Base-by-base conservation (phyloP, 495 filamentous ascomycete species). In the Aspergillus cavernicola region DNA sequence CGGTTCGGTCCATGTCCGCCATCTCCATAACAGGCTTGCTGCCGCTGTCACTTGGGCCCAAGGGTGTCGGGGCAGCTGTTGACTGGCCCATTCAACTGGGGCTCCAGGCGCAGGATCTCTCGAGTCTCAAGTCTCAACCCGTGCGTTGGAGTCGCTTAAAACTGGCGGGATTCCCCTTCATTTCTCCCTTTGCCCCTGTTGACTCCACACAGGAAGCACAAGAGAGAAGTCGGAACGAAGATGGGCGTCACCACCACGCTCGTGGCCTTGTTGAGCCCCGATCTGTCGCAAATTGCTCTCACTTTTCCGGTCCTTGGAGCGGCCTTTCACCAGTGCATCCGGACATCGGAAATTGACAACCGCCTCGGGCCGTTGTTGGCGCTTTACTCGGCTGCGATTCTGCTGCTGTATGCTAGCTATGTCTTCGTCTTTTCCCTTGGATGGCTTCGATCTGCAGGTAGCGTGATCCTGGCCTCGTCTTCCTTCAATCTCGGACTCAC, bases 301-400 rank as follows among this genome's bases (percentile, higher is more conserved):
- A 33, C 43, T 4, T 55, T 55, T 20, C 23, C 23, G 8, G 33
- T 41, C 1, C 35, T 55, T 6, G 42, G 52, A 15, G 23, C 26
- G n/a, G 52, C 42, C 13, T 41, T 33, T 15, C 52, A 55, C 12
- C 52, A 55, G 19, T 39, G 42, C 16, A 48, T 55, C 24, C 32
- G 52, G n/a, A 31, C 33, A 5, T 22, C 12, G 3, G 52, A 55
- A 19, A 55, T 55, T 16, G 52, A 47, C 32, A 55, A 55, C 13
- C 42, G 42, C 22, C 24, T 55, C 23, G 8, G 36, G 22, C 16
- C 35, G 2, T 20, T 55, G 24, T 7, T 31, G 33, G 33, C 42
- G 18, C 33, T 39, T 4, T 55, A 48, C 37, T 11, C 44, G n/a
- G 19, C n/a, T 1, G n/a, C 15, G 12, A 33, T 8, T 3, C 35